Evolutionary conservation across 306 rosid genomes (phyloP).

Genomic region (Calophaca sinica): DNA sequence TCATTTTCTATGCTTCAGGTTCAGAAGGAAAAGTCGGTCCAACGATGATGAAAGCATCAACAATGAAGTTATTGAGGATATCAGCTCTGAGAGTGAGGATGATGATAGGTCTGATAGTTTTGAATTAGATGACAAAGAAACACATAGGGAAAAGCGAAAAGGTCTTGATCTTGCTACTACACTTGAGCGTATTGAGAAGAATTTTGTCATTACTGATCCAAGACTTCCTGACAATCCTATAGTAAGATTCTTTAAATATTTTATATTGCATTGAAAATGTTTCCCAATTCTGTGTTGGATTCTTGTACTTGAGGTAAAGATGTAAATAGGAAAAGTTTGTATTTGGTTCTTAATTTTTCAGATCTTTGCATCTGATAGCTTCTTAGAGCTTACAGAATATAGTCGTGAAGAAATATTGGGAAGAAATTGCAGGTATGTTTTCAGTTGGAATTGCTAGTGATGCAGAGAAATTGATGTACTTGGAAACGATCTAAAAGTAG

Average conservation of each 20-base stretch:
- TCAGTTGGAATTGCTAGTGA: neutral
- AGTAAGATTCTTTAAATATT: conserved; percentile 57
- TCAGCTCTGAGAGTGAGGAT: conserved; percentile 56
- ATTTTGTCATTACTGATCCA: conserved; percentile 98
- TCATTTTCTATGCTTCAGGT: conserved; percentile 54
- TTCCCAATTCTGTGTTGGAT: conserved; percentile 22
- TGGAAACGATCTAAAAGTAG: neutral
- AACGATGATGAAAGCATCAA: conserved; percentile 52
- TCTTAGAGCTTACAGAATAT: conserved; percentile 94
- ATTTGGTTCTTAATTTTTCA: conserved; percentile 48
- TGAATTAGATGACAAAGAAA: conserved; percentile 67
- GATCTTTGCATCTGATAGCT: conserved; percentile 99
- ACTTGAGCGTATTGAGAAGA: conserved; percentile 97
- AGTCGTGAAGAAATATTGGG: conserved; percentile 98
- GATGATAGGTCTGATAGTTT: conserved; percentile 64
- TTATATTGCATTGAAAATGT: neutral
- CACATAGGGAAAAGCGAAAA: conserved; percentile 85
- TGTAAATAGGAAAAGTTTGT: conserved; percentile 34
- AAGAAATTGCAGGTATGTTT: conserved; percentile 89
- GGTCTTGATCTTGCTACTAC: conserved; percentile 99
- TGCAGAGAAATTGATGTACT: neutral
- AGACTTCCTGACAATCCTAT: conserved; percentile 98
- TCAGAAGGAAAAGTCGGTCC: conserved; percentile 64
- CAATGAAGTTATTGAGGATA: conserved; percentile 44
- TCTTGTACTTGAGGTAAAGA: conserved; percentile 6